Base-by-base conservation (phyloP, 2,329 filamentous ascomycete species). In the Alternaria panax region DNA sequence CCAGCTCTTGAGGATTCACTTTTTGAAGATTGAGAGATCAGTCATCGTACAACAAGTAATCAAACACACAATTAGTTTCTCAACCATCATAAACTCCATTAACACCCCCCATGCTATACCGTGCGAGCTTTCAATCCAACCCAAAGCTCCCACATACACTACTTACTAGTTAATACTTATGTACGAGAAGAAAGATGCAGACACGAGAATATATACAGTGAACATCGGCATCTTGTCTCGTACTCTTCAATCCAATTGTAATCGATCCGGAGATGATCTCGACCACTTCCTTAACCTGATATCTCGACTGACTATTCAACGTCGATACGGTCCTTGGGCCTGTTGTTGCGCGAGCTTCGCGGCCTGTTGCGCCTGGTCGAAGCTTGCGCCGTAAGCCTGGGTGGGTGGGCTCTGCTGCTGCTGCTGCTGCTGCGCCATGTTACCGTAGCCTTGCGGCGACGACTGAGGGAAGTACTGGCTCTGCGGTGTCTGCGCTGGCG, bases 361-460 rank as follows among this genome's bases (percentile, higher is more conserved):
- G 32, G 57, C 57, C 45, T 59, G 51, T 20, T 50, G 57, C 28
- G 57, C 57, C 20, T 59, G 57, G 27, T 59, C 57, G 24, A 59
- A 59, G 45, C 57, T 59, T 28, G 57, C 57, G 22, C 57, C 57
- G 8, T 59, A 59, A 16, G 57, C 51, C 40, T 59, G 57, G 6
- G 57, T 59, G 5, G 57, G 52, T 9, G 57, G 36, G 18, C 34
- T n/a, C 27, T 59, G 56, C 36, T 56, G 45, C 1, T 48, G 57
- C 28, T 59, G 55, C 7, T 54, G 45, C 4, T 48, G 57, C n/a
- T 54, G 56, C 14, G 34, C 45, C 51, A 59, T 50, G 3, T 59
- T 59, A 14, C 72, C 70, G 45, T 78, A 76, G 8, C 73, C 63
- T 54, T 73, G 74, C 22, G 71, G 71, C 11, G 60, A 51, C 7